These are phyloP conservation scores for Dryadomyces quercivorus DNA, from an alignment of 2,329 filamentous ascomycete genomes.

Conservation along the genomic window DNA sequence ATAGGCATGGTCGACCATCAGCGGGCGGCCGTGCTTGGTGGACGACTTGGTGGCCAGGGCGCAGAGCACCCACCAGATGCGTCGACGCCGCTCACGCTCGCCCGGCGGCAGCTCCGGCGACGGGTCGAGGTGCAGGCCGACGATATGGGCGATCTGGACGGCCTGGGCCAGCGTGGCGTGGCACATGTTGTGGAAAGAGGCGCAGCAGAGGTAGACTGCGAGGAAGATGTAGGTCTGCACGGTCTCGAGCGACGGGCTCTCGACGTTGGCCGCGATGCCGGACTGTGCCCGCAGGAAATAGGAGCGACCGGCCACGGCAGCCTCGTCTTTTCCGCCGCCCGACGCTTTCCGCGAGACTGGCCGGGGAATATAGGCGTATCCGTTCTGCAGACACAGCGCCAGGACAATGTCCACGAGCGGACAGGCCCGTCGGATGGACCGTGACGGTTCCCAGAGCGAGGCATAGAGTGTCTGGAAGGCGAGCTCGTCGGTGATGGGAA, in stretches of 20 bases:
- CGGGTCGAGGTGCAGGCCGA: constrained; percentile 36
- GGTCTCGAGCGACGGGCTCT: constrained; percentile 32
- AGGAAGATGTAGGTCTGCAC: constrained; percentile 35
- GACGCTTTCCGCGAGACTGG: neutral
- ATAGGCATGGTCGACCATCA: constrained; percentile 20
- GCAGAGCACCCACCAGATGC: constrained; percentile 41
- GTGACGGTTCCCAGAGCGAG: constrained; percentile 23
- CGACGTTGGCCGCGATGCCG: constrained; percentile 28
- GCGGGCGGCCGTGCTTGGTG: constrained; percentile 34
- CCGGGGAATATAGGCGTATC: constrained; percentile 18
- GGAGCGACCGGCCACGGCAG: constrained; percentile 29
- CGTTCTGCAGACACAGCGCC: constrained; percentile 38
- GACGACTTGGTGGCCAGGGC: constrained; percentile 32
- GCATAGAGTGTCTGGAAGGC: constrained; percentile 25
- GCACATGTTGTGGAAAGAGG: constrained; percentile 35
- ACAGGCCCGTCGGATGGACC: constrained; percentile 23
- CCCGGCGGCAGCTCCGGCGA: constrained; percentile 18
- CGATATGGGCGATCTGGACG: constrained; percentile 30
- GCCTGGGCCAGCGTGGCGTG: constrained; percentile 27
- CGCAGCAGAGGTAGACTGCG: constrained; percentile 32
- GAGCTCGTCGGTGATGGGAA: constrained; percentile 25
- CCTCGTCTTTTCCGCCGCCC: constrained; percentile 16
- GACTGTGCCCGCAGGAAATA: constrained; percentile 34
- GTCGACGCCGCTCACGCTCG: constrained; percentile 30
- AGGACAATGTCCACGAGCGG: constrained; percentile 39